These are phyloP conservation scores for Septoria linicola DNA, from an alignment of 2,329 filamentous ascomycete genomes.

Conservation along the genomic window DNA sequence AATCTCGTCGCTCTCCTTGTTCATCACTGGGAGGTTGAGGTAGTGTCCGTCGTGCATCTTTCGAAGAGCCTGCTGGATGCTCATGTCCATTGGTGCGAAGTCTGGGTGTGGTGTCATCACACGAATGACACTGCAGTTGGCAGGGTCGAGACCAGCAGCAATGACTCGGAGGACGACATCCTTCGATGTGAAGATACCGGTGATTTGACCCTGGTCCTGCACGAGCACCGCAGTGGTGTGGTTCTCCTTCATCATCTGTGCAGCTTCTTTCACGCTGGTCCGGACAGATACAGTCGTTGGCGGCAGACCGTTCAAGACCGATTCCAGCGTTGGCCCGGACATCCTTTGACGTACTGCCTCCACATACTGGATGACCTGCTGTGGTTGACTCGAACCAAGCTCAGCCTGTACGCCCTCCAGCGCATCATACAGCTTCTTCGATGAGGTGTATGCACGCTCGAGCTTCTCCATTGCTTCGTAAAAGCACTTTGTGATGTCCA, in stretches of 20 bases:
- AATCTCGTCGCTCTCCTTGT: conserved; percentile 83
- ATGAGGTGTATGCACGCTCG: conserved; percentile 94
- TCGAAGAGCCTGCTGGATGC: conserved; percentile 91
- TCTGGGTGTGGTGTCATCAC: conserved; percentile 99
- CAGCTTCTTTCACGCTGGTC: conserved; percentile 94
- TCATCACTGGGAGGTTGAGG: conserved; percentile 97
- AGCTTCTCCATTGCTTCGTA: conserved; percentile 99
- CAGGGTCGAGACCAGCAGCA: conserved; percentile 88
- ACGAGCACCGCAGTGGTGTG: conserved; percentile 95
- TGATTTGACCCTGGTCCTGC: conserved; percentile 94
- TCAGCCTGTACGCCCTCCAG: conserved; percentile 97
- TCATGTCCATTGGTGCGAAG: conserved; percentile 99
- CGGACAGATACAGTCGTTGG: conserved; percentile 93
- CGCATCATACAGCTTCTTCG: conserved; percentile 96
- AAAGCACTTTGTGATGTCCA: conserved; percentile 99
- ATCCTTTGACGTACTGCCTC: conserved; percentile 94
- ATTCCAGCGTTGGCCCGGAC: conserved; percentile 95
- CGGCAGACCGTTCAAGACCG: conserved; percentile 85
- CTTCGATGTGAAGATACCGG: conserved; percentile 99
- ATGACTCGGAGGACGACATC: conserved; percentile 98
- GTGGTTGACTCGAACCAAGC: conserved; percentile 89
- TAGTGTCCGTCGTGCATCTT: conserved; percentile 99
- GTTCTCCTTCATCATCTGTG: conserved; percentile 96
- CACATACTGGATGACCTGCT: conserved; percentile 98
- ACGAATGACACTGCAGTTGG: conserved; percentile 93